Percentiles rank a stretch among this genome's conserved stretches.
Evolutionary conservation across 2,329 filamentous ascomycete genomes (phyloP).

Genomic region (Penicillium brasilianum): DNA sequence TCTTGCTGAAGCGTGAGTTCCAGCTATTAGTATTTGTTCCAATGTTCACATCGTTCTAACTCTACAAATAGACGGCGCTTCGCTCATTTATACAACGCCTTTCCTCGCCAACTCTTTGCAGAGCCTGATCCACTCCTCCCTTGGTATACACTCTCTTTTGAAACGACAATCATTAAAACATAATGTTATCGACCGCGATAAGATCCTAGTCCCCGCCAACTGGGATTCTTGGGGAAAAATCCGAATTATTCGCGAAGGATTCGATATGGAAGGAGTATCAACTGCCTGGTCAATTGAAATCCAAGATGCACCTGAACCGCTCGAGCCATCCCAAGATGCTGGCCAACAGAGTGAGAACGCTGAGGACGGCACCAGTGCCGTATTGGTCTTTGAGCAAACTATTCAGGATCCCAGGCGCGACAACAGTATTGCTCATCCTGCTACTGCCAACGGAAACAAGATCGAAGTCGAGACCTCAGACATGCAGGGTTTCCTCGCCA

Average conservation of each 20-base stretch:
- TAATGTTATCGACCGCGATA: conserved; percentile 91
- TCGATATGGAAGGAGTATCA: conserved; percentile 86
- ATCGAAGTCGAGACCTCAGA: conserved; percentile 71
- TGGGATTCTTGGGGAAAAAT: conserved; percentile 99
- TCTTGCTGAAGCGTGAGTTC: conserved; percentile 78
- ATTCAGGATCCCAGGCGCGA: conserved; percentile 76
- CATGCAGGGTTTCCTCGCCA: conserved; percentile 75
- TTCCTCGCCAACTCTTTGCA: conserved; percentile 77
- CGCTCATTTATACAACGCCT: conserved; percentile 82
- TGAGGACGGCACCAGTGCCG: conserved; percentile 61
- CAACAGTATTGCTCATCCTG: conserved; percentile 59
- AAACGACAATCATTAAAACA: conserved; percentile 80
- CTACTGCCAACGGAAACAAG: conserved; percentile 50
- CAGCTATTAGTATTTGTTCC: conserved; percentile 22
- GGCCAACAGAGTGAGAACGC: conserved; percentile 30
- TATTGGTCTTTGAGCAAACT: conserved; percentile 76
- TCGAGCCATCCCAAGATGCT: conserved; percentile 33
- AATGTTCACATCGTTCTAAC: conserved; percentile 21
- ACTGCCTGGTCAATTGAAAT: conserved; percentile 86
- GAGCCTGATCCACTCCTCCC: conserved; percentile 79
- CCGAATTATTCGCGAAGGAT: conserved; percentile 84
- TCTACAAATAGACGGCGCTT: conserved; percentile 69
- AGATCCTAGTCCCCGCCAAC: conserved; percentile 91
- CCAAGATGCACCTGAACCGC: conserved; percentile 56
- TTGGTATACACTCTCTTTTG: conserved; percentile 83